phyloP scores from a whole-genome alignment of 352 stramenopile species.

The Globisporangium ultimum region DNA sequence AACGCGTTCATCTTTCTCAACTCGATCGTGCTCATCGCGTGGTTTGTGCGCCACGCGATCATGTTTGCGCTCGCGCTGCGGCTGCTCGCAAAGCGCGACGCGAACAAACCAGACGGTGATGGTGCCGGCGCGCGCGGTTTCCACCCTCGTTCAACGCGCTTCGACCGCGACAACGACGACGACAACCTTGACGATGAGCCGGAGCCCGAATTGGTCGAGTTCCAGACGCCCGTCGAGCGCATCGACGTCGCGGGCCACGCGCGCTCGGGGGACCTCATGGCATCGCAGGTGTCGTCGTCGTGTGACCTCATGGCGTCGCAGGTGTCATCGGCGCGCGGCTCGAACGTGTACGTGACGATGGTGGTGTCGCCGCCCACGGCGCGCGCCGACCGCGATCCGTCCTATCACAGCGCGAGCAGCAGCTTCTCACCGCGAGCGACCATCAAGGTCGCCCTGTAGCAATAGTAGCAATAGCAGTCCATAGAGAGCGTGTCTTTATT shows the following conservation, averaged over 20 bases:
- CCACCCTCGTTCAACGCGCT: too few relatives aligned
- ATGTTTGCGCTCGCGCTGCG: constrained; percentile 27
- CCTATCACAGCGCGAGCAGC: neutral
- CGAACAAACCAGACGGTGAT: neutral
- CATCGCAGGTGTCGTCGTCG: neutral
- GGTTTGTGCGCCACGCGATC: constrained; percentile 58
- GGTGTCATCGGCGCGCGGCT: constrained; percentile 3
- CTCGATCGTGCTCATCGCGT: constrained; percentile 49
- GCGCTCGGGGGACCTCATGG: too few relatives aligned
- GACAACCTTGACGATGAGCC: constrained; percentile 8
- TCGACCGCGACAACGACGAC: neutral
- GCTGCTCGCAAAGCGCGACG: constrained; percentile 3
- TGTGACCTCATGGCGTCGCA: neutral
- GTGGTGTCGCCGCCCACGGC: constrained; percentile 6
- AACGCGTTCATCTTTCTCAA: constrained; percentile 72
- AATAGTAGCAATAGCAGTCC: too few relatives aligned
- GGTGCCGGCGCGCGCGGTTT: too few relatives aligned
- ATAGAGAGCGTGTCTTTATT: too few relatives aligned
- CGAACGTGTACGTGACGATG: constrained; percentile 17
- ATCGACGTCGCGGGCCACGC: neutral
- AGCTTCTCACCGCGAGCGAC: too few relatives aligned
- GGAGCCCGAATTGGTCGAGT: constrained; percentile 13
- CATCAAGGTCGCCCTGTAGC: too few relatives aligned
- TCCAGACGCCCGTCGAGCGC: constrained; percentile 12
- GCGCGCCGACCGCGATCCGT: constrained; percentile 6